phyloP scores from a whole-genome alignment of 2,329 filamentous ascomycete genomes.

The Monilinia polystroma region DNA sequence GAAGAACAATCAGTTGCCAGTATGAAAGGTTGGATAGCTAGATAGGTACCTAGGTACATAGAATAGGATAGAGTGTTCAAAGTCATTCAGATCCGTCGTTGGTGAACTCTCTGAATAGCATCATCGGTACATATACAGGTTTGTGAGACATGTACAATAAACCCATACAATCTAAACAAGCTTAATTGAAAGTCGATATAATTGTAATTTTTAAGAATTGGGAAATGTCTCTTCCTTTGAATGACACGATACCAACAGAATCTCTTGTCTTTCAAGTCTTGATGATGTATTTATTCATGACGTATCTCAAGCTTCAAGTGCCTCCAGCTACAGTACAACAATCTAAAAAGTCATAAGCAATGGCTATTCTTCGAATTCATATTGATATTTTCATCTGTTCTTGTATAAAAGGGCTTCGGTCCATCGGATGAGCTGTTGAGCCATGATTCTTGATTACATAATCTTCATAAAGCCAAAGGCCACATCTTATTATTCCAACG shows the following conservation, averaged over 20 bases:
- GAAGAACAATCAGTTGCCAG: background rate
- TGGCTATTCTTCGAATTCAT: background rate
- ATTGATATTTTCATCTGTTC: background rate
- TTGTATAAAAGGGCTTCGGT: too few species aligned
- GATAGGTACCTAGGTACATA: too few species aligned
- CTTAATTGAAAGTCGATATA: too few species aligned
- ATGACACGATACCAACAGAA: too few species aligned
- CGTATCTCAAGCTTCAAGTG: too few species aligned
- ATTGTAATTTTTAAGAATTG: too few species aligned
- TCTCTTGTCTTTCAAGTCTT: background rate
- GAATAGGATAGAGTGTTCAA: background rate
- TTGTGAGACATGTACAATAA: too few species aligned
- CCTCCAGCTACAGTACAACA: too few species aligned
- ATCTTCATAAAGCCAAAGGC: conserved; percentile 26
- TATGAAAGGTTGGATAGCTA: too few species aligned
- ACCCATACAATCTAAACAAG: background rate
- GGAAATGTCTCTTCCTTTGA: too few species aligned
- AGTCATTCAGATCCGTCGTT: background rate
- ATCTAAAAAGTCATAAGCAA: too few species aligned
- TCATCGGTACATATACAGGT: background rate
- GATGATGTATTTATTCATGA: too few species aligned
- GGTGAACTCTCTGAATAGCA: background rate
- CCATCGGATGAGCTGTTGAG: background rate
- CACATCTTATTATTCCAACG: conserved; percentile 27
- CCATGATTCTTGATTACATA: conserved; percentile 3